A percentile compares a stretch with the other conserved stretches of the same genome.
phyloP scores from a whole-genome alignment of 352 stramenopile genomes.

The Phytopythium sindhum region DNA sequence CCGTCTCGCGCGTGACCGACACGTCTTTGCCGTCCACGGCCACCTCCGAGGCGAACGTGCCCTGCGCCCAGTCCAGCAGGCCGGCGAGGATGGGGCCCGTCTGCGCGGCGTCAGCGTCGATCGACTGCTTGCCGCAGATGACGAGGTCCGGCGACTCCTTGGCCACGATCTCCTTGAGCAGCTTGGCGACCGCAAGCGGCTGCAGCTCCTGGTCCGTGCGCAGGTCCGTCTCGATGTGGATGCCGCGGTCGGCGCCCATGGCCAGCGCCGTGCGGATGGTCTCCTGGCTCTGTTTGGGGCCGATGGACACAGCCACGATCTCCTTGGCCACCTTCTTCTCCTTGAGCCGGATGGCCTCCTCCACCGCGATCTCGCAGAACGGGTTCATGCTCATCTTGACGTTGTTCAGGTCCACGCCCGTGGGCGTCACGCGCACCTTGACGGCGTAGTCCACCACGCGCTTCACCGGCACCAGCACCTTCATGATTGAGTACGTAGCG shows the following conservation, averaged over 20 bases:
- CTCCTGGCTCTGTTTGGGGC: constrained; percentile 96
- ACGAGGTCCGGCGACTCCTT: constrained; percentile 93
- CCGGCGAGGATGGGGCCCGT: constrained; percentile 95
- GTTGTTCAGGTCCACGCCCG: constrained; percentile 96
- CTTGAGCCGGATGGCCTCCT: constrained; percentile 98
- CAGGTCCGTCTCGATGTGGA: constrained; percentile 96
- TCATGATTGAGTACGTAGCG: constrained; percentile 36
- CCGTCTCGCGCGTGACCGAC: constrained; percentile 93
- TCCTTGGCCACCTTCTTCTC: constrained; percentile 95
- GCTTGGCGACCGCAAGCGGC: constrained; percentile 96
- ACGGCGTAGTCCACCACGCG: constrained; percentile 98
- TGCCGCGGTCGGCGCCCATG: constrained; percentile 94
- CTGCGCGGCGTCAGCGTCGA: constrained; percentile 83
- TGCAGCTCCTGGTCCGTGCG: constrained; percentile 97
- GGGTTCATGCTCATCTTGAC: constrained; percentile 99
- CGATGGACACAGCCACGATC: constrained; percentile 96
- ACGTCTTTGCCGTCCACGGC: constrained; percentile 53
- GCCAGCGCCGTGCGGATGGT: constrained; percentile 94
- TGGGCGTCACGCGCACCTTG: constrained; percentile 95
- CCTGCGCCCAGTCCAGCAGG: constrained; percentile 96
- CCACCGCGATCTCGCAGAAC: constrained; percentile 98
- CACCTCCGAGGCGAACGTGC: constrained; percentile 96
- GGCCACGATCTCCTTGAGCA: constrained; percentile 94
- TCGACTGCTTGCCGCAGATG: constrained; percentile 97
- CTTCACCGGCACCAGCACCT: constrained; percentile 97